Percentiles rank a stretch among this genome's conserved stretches.
phyloP scores from a whole-genome alignment of 2,329 filamentous ascomycete genomes.

The Cadophora sp. region DNA sequence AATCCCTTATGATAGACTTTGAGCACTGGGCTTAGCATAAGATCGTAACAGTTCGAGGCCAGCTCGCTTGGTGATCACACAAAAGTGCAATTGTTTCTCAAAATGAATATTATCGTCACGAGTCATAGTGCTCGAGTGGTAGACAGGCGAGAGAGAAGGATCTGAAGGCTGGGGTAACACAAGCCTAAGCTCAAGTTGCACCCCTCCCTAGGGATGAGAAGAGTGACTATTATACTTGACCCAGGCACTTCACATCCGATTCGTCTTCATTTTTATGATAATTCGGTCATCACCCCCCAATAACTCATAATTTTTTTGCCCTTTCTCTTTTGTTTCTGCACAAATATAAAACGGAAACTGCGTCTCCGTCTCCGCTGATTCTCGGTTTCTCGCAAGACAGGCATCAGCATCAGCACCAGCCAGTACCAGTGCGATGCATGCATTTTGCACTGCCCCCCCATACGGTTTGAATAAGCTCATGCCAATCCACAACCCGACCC shows the following conservation, averaged over 20 bases:
- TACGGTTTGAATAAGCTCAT: constrained; percentile 14
- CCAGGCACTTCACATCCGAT: too few species aligned
- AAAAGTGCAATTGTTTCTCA: not conserved
- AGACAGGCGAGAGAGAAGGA: too few species aligned
- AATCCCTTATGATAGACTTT: too few species aligned
- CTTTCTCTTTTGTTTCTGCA: not conserved
- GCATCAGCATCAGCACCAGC: constrained; percentile 1
- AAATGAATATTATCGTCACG: not conserved
- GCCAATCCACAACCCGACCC: constrained; percentile 8
- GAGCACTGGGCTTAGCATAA: not conserved
- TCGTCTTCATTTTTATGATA: too few species aligned
- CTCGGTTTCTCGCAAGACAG: not conserved
- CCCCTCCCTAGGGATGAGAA: too few species aligned
- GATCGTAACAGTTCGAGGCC: not conserved
- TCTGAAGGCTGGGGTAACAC: too few species aligned
- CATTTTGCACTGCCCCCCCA: constrained; percentile 16
- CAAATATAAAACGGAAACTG: not conserved
- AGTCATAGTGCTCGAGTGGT: too few species aligned
- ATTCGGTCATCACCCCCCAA: too few species aligned
- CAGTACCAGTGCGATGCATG: not conserved
- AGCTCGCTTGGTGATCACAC: not conserved
- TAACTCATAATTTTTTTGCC: too few species aligned
- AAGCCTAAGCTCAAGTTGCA: too few species aligned
- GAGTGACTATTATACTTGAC: too few species aligned
- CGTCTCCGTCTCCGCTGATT: not conserved